Conservation (phyloP, 371 early-diverging fungal genomes). For the Blakeslea trispora region DNA sequence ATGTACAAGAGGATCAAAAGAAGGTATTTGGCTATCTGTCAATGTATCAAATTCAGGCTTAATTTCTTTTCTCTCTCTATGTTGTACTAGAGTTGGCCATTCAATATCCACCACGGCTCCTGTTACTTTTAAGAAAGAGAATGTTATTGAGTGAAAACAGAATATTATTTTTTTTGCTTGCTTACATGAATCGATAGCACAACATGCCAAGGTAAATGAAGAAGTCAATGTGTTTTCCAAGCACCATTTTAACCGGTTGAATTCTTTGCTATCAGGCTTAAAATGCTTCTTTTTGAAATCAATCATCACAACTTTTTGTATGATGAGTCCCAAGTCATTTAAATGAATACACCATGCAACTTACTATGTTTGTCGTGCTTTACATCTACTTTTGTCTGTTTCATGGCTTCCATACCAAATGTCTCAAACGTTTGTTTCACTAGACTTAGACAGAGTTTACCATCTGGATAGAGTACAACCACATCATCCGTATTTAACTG, state of each 20-base stretch:
- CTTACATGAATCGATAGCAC: slow-evolving; percentile 43
- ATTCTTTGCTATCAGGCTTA: slow-evolving; percentile 50
- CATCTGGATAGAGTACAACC: slow-evolving; percentile 49
- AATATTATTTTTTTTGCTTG: too few species aligned
- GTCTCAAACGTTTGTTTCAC: slow-evolving; percentile 58
- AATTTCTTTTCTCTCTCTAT: slow-evolving; percentile 21
- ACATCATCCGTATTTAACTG: slow-evolving; percentile 59
- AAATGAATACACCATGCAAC: too few species aligned
- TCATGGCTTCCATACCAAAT: slow-evolving; percentile 53
- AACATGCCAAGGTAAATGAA: slow-evolving; percentile 46
- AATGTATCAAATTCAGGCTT: slow-evolving; percentile 24
- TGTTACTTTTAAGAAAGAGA: too few species aligned
- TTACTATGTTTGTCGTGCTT: slow-evolving; percentile 56
- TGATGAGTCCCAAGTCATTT: too few species aligned
- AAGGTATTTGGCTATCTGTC: slow-evolving; percentile 33
- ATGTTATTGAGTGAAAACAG: too few species aligned
- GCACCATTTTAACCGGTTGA: slow-evolving; percentile 58
- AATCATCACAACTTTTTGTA: slow-evolving; percentile 56
- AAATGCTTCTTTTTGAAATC: slow-evolving; percentile 42
- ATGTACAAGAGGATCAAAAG: slow-evolving; percentile 27
- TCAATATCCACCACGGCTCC: slow-evolving; percentile 34
- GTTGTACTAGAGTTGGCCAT: slow-evolving; percentile 23
- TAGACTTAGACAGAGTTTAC: slow-evolving; percentile 54
- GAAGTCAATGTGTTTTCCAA: slow-evolving; percentile 52
- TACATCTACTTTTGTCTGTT: slow-evolving; percentile 36